Base-by-base conservation (phyloP, 164 flowering plant species). In the Nelumbo lutea region DNA sequence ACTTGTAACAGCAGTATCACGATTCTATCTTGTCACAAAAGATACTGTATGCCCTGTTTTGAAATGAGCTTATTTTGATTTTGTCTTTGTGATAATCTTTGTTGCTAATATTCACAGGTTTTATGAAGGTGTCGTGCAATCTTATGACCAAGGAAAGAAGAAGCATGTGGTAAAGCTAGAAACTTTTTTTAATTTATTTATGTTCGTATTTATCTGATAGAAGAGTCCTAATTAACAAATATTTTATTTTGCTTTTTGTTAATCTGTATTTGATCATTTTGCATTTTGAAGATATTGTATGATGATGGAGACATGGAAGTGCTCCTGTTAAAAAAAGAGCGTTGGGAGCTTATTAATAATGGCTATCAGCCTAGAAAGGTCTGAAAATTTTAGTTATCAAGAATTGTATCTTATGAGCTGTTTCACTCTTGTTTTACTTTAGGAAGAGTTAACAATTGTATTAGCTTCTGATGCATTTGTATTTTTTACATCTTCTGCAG, bases 271-370 rank as follows among this genome's bases (percentile, higher is more conserved):
- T 7, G 46, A 42, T 14, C 14, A 65, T 50, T 10, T 50, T 55
- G 5, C 51, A 10, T 42, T 27, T 27, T 61, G 59, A 70, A 94
- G 98, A 77, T 94, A 66, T 53, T 84, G 53, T 95, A 95, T 72
- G 91, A 90, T 59, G 98, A 95, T 84, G 98, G 97, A 77, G 99
- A 95, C 71, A 82, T 86, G 57, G 99, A 95, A 82, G 88, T 84
- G 47, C 98, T 95, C 43, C 71, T 73, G 60, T 75, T 95, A 52
- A 88, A 83, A 1, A 87, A 83, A 83, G 98, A 95, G 80, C 82
- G 86, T 41, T 95, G 99, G 99, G 97, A 92, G 75, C 82, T 85
- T 27, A 61, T 88, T 67, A 81, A 83, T 70, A 71, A 68, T n/a
- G 85, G 57, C 69, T 74, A 52, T 53, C 80, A 79, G 67, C 65